Percentiles rank a stretch among this genome's conserved stretches.
Conservation (phyloP, 2,329 filamentous ascomycete species). For the Fonsecaea monophora region DNA sequence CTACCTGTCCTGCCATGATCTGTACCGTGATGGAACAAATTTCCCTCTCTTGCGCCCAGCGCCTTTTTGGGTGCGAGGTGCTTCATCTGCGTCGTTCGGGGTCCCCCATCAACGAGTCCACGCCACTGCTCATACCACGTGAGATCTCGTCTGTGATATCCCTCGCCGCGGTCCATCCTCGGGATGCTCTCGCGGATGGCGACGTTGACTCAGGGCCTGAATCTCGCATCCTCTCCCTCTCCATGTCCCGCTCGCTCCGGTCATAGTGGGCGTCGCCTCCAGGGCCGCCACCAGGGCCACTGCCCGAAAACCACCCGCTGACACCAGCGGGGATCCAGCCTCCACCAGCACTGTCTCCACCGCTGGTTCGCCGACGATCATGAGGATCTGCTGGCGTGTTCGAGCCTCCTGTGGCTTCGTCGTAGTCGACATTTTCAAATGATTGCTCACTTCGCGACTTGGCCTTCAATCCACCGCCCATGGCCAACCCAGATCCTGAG, state of each 20-base stretch:
- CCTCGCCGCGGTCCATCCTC: slow-evolving; percentile 35
- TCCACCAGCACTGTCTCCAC: slow-evolving; percentile 5
- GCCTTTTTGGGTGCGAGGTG: background rate
- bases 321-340: slow-evolving; percentile 36
- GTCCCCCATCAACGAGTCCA: slow-evolving; percentile 21
- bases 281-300: slow-evolving; percentile 14
- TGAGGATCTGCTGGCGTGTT: slow-evolving; percentile 20
- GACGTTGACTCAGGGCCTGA: background rate
- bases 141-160: slow-evolving; percentile 40
- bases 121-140: slow-evolving; percentile 31
- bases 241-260: slow-evolving; percentile 19
- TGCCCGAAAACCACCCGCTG: slow-evolving; percentile 36
- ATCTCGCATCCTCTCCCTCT: slow-evolving; percentile 8
- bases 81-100: slow-evolving; percentile 1
- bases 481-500: slow-evolving; percentile 28
- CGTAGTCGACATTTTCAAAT: slow-evolving; percentile 86
- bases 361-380: slow-evolving; percentile 35
- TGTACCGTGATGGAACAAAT: background rate
- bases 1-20: too few relatives aligned
- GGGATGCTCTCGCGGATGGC: slow-evolving; percentile 16
- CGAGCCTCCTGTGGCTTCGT: slow-evolving; percentile 64
- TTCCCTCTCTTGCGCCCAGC: background rate
- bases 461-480: slow-evolving; percentile 29
- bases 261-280: slow-evolving; percentile 21
- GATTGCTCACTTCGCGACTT: slow-evolving; percentile 87